Percentiles rank a stretch among this genome's conserved stretches.
These are phyloP conservation scores for Azolla pinnata DNA, from an alignment of 75 land plant species.

Conservation along the genomic window DNA sequence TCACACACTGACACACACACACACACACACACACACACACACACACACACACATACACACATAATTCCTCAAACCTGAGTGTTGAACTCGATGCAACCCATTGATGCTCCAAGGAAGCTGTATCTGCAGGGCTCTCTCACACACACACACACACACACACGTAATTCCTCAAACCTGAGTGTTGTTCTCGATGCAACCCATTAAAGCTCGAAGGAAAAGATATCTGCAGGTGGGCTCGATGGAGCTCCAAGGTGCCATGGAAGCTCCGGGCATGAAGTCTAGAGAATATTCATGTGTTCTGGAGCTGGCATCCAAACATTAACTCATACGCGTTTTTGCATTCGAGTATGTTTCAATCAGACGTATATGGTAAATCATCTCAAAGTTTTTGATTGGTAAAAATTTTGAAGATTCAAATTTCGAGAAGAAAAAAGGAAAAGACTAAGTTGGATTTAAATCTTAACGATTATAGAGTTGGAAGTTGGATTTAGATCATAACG, in stretches of 20 bases:
- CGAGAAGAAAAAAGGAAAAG: no score
- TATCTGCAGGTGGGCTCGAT: not conserved
- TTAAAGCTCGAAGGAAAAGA: not conserved
- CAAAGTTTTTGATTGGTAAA: no score
- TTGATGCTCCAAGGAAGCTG: not conserved
- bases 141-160: not conserved
- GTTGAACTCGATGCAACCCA: not conserved
- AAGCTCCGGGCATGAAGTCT: no score
- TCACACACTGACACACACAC: not conserved
- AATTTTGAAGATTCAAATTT: no score
- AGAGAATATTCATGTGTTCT: no score
- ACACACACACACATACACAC: slow-evolving; percentile 2
- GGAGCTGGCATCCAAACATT: no score
- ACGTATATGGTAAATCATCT: no score
- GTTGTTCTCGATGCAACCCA: not conserved
- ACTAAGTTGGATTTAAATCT: no score
- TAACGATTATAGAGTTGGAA: no score
- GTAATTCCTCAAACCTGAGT: not conserved
- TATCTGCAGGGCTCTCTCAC: not conserved
- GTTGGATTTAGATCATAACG: no score
- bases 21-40: not conserved
- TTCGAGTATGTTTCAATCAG: no score
- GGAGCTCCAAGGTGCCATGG: not conserved
- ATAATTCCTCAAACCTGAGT: not conserved
- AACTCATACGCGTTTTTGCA: no score